A percentile compares a stretch with the other conserved stretches of the same genome.
phyloP scores from a whole-genome alignment of 2,329 filamentous ascomycete species.

The Trichoderma lentiforme region DNA sequence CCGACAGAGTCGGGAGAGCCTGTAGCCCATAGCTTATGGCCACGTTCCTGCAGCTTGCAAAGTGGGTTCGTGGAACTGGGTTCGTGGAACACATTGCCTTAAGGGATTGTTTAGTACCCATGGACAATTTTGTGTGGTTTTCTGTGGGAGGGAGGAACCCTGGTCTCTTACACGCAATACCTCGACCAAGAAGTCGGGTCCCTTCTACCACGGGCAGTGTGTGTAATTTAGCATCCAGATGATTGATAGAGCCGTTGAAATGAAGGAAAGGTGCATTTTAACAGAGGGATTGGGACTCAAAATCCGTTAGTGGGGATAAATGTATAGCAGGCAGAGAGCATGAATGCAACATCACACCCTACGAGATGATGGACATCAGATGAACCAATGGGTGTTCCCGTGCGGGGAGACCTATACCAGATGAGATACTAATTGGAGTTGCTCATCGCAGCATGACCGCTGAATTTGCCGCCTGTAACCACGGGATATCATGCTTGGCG shows the following conservation, averaged over 20 bases:
- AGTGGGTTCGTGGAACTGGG: background rate
- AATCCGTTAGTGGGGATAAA: background rate
- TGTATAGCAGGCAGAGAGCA: background rate
- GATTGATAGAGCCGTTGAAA: background rate
- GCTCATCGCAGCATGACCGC: background rate
- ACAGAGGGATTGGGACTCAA: background rate
- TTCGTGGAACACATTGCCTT: background rate
- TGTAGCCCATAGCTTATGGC: background rate
- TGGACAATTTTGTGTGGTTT: background rate
- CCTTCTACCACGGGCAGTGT: background rate
- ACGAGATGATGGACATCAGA: background rate
- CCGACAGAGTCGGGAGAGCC: background rate
- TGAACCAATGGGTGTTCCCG: background rate
- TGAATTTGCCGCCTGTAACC: background rate
- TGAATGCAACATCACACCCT: background rate
- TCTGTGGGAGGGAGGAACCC: background rate
- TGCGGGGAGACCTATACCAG: background rate
- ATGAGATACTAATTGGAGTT: background rate
- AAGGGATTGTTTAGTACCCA: too few species aligned
- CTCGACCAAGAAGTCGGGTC: background rate
- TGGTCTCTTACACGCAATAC: background rate
- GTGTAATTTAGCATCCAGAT: background rate
- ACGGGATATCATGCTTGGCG: background rate
- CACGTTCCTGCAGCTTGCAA: background rate
- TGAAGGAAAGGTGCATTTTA: background rate